Evolutionary conservation across 2,329 filamentous ascomycete genomes (phyloP).

Genomic region (Trichoderma atroviride): DNA sequence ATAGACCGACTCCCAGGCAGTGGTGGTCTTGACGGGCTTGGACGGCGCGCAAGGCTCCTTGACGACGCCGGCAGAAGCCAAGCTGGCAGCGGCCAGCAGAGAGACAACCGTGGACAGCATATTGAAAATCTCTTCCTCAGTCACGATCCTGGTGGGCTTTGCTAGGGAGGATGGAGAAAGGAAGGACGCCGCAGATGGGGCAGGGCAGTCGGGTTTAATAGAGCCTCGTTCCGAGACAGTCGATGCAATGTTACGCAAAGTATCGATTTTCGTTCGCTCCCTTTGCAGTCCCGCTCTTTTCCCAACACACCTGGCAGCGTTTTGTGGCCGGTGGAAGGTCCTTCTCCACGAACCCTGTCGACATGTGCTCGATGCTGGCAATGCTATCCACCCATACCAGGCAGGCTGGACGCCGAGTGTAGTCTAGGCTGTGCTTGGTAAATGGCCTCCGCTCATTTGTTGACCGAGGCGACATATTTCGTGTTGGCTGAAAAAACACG

Average conservation of each 20-base stretch:
- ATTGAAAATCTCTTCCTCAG: neutral
- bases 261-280: neutral
- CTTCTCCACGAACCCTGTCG: neutral
- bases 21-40: neutral
- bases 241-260: slow-evolving; percentile 15
- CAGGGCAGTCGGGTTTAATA: slow-evolving; percentile 16
- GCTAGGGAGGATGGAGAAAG: slow-evolving; percentile 8
- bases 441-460: neutral
- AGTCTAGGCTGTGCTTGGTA: neutral
- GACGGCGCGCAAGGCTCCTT: slow-evolving; percentile 13
- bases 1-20: slow-evolving; percentile 45
- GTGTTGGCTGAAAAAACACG: neutral
- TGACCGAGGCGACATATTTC: neutral
- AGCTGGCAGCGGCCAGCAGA: slow-evolving; percentile 35
- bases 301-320: neutral
- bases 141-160: neutral
- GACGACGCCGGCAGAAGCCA: slow-evolving; percentile 32
- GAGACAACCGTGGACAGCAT: slow-evolving; percentile 30
- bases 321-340: neutral
- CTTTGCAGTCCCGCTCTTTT: neutral
- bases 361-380: neutral
- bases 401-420: neutral
- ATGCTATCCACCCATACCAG: neutral
- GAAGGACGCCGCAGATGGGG: neutral
- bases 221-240: slow-evolving; percentile 13